Base-by-base conservation (phyloP, 2,329 filamentous ascomycete species). In the Lecanoromycetidae sp. region DNA sequence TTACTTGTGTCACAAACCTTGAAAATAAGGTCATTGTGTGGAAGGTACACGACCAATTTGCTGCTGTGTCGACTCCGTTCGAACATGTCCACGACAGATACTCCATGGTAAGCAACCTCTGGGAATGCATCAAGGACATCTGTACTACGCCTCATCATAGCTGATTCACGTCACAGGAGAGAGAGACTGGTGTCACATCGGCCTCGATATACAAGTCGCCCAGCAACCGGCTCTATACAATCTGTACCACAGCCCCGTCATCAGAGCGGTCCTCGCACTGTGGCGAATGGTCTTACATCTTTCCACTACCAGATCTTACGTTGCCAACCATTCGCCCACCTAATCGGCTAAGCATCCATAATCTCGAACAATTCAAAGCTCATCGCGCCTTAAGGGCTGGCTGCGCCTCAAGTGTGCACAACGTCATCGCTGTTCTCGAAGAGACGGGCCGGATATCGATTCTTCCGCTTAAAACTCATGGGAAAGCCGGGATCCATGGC, bases 211-310 rank as follows among this genome's bases (percentile, higher is more conserved):
- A 43, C 29, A 29, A 36, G 12, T 44, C 43, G 12, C 46, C 33
- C 7, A 33, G 44, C 15, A 27, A 27, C 3, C 35, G 35, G 13
- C 12, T 1, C 7, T 54, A 54, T 20, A n/a, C 50, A 7, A 32
- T 49, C 10, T 48, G 46, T 10, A 51, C 50, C 4, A 53, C 43
- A 12, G 43, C 50, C 1, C 49, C 52, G 6, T 50, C 52, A 19
- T 42, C 34, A 10, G 46, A 52, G 23, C 50, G 52, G 1, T 44
- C 9, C 7, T 17, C 32, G 10, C 34, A 50, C 17, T 15, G 26
- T 1, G 52, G 50, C 13, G 52, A 54, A 41, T 54, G 50, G 50
- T 44, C 52, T 7, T 54, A 46, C 44, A 48, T 48, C 10, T 1
- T 26, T 8, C 45, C 23, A 5, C 26, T 47, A 4, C 6, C 44